Conservation (phyloP, 148 eudicot genomes). For the Vaccinium darrowii region DNA sequence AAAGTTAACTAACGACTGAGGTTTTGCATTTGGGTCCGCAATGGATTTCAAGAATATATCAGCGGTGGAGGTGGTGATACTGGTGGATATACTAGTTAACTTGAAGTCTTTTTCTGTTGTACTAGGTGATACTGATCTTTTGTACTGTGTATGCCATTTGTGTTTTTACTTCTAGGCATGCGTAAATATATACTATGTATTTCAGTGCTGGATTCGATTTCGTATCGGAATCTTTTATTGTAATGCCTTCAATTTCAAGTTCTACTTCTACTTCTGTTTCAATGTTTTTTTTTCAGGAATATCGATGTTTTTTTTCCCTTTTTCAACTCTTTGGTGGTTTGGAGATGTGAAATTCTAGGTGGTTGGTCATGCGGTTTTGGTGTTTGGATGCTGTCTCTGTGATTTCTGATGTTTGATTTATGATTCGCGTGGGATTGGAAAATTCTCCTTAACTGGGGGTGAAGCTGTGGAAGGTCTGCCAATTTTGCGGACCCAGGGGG, state of each 20-base stretch:
- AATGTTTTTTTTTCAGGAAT: background rate
- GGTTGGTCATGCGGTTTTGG: background rate
- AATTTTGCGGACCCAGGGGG: too few species aligned
- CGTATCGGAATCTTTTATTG: background rate
- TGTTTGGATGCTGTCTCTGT: background rate
- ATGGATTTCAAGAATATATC: constrained; percentile 5
- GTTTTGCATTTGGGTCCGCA: background rate
- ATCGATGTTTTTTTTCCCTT: background rate
- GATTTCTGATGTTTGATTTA: background rate
- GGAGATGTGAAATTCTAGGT: background rate
- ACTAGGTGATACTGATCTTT: constrained; percentile 12
- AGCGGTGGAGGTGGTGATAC: background rate
- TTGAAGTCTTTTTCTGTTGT: constrained; percentile 6
- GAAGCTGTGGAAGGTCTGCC: too few species aligned
- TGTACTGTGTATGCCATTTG: constrained; percentile 8
- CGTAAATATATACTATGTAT: constrained; percentile 2
- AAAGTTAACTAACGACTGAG: constrained; percentile 14
- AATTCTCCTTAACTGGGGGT: background rate
- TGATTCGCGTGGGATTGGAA: background rate
- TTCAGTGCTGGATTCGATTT: background rate
- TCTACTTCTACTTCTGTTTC: background rate
- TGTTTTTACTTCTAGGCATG: background rate
- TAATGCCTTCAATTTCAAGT: background rate
- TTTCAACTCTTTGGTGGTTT: background rate
- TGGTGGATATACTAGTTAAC: constrained; percentile 12